phyloP scores from a whole-genome alignment of 2,329 filamentous ascomycete species.

The Blastomyces percursus region DNA sequence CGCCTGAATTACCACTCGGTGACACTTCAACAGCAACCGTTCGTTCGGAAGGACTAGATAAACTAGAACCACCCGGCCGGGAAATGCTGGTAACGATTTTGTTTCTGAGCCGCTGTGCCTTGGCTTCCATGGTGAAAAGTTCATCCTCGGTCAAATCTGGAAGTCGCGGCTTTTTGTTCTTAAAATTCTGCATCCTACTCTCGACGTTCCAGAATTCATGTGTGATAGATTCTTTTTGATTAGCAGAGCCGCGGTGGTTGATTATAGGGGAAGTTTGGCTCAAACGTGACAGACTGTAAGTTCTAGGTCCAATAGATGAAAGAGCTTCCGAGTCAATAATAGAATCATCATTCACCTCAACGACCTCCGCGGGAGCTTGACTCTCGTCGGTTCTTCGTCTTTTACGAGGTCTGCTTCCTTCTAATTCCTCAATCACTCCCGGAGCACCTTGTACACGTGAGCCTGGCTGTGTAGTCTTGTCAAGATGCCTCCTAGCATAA shows the following conservation, averaged over 20 bases:
- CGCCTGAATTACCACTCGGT: neutral
- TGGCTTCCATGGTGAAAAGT: neutral
- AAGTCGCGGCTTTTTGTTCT: neutral
- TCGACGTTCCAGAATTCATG: slow-evolving; percentile 4
- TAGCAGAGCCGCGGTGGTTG: neutral
- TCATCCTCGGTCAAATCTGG: neutral
- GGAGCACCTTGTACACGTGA: neutral
- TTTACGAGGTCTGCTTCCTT: slow-evolving; percentile 8
- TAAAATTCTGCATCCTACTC: neutral
- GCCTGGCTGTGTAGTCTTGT: neutral
- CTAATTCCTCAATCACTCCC: neutral
- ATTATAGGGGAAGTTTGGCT: neutral
- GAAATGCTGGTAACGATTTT: neutral
- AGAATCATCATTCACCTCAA: slow-evolving; percentile 2
- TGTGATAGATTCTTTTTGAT: neutral
- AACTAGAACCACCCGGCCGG: neutral
- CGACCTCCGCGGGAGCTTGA: neutral
- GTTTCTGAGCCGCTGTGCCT: neutral
- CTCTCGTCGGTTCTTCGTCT: slow-evolving; percentile 7
- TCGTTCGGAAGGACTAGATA: neutral
- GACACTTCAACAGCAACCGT: neutral
- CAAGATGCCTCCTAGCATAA: neutral
- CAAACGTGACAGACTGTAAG: neutral
- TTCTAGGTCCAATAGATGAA: neutral
- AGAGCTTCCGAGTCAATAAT: neutral